Conservation (phyloP, 225 moss, liverwort and hornwort species). For the Climacium dendroides region DNA sequence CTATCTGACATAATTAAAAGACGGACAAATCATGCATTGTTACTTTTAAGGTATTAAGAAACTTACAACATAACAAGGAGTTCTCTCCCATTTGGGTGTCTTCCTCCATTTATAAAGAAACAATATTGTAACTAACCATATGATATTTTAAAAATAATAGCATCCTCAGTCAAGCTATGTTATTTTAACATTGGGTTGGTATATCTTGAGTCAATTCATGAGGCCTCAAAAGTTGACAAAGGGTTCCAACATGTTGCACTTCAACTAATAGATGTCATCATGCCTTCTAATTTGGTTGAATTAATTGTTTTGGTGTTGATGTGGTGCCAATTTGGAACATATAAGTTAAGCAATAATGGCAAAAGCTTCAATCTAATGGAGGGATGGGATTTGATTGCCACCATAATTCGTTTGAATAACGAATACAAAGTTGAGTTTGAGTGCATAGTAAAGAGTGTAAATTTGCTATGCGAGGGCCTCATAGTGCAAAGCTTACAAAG, state of each 20-base stretch:
- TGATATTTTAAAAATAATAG: neutral
- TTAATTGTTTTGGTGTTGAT: fast-evolving
- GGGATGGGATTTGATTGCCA: fast-evolving
- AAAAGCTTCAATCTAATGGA: neutral
- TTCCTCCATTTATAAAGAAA: neutral
- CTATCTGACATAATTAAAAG: fast-evolving
- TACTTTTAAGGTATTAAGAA: no score
- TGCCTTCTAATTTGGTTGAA: fast-evolving
- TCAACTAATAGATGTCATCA: fast-evolving
- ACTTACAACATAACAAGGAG: no score
- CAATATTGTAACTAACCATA: neutral
- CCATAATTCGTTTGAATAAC: fast-evolving
- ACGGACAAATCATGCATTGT: fast-evolving
- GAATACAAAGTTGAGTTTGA: neutral
- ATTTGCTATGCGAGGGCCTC: fast-evolving
- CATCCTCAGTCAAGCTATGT: fast-evolving
- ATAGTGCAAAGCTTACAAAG: fast-evolving
- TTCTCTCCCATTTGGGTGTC: neutral
- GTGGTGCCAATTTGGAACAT: fast-evolving
- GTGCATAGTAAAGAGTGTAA: neutral
- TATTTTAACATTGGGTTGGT: fast-evolving
- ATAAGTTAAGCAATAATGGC: fast-evolving
- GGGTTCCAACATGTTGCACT: fast-evolving
- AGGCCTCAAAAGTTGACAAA: neutral
- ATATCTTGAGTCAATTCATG: fast-evolving